Evolutionary conservation across 352 stramenopile genomes (phyloP).

Genomic region (Phytophthora ohioensis): DNA sequence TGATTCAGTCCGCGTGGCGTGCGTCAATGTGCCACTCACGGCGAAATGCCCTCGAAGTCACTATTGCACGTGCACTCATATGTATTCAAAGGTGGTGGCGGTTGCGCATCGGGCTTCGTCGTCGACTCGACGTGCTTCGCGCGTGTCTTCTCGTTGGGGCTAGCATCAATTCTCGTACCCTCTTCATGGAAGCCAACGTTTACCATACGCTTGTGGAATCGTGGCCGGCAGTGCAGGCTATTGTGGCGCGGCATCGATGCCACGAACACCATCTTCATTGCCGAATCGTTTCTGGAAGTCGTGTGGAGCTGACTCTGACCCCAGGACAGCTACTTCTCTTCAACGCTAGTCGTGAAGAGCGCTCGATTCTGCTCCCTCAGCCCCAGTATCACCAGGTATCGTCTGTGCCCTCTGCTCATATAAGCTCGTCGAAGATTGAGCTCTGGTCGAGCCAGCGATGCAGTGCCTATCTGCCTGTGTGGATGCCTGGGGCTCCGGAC

Average conservation of each 20-base stretch:
- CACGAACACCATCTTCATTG: slow-evolving; percentile 64
- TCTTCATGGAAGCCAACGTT: slow-evolving; percentile 75
- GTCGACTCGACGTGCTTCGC: slow-evolving; percentile 59
- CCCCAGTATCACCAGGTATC: slow-evolving; percentile 31
- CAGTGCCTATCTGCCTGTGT: slow-evolving; percentile 62
- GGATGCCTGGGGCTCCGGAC: slow-evolving; percentile 63
- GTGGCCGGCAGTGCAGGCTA: slow-evolving; percentile 45
- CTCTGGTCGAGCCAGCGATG: slow-evolving; percentile 60
- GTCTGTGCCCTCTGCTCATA: slow-evolving; percentile 18
- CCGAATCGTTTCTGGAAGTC: slow-evolving; percentile 42
- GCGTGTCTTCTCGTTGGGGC: slow-evolving; percentile 59
- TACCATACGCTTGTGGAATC: slow-evolving; percentile 52
- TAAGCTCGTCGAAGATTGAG: slow-evolving; percentile 41
- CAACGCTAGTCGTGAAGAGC: slow-evolving; percentile 34
- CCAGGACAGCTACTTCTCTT: slow-evolving; percentile 48
- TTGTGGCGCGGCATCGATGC: slow-evolving; percentile 46
- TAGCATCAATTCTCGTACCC: slow-evolving; percentile 64
- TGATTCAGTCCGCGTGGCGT: slow-evolving; percentile 72
- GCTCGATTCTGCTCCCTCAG: slow-evolving; percentile 39
- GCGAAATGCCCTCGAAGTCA: slow-evolving; percentile 59
- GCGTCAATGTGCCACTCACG: slow-evolving; percentile 45
- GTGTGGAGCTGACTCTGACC: slow-evolving; percentile 57
- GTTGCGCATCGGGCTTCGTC: slow-evolving; percentile 48
- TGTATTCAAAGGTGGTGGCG: slow-evolving; percentile 85
- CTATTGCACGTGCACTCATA: slow-evolving; percentile 55